A percentile compares a stretch with the other conserved stretches of the same genome.
phyloP scores from a whole-genome alignment of 1,139 yeast genomes.

The Pichia sp. region DNA sequence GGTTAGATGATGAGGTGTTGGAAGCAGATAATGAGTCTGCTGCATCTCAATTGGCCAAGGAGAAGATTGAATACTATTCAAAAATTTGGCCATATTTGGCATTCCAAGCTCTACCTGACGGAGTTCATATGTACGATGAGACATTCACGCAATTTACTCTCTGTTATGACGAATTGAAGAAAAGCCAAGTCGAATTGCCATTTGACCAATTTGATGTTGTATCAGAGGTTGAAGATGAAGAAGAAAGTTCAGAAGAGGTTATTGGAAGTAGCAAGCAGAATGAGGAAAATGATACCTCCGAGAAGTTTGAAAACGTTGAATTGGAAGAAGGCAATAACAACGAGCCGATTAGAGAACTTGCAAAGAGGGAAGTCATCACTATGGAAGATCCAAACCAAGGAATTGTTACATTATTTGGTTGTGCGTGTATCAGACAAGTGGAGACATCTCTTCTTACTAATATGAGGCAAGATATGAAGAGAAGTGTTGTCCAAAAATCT shows the following conservation, averaged over 20 bases:
- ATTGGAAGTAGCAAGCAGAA: constrained; percentile 2
- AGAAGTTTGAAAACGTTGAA: constrained; percentile 25
- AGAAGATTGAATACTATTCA: constrained; percentile 32
- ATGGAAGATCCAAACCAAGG: constrained; percentile 16
- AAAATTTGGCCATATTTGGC: constrained; percentile 81
- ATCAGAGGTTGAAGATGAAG: constrained; percentile 23
- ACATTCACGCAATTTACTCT: constrained; percentile 88
- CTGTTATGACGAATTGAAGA: constrained; percentile 56
- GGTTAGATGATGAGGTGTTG: constrained; percentile 61
- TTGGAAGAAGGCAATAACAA: not conserved
- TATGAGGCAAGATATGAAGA: constrained; percentile 51
- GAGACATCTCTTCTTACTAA: constrained; percentile 47
- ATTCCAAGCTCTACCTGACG: constrained; percentile 94
- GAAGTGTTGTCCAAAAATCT: constrained; percentile 89
- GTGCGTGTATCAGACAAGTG: constrained; percentile 87
- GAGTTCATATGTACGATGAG: constrained; percentile 86
- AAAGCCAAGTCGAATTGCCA: constrained; percentile 35
- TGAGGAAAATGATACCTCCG: constrained; percentile 2
- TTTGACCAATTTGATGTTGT: constrained; percentile 10
- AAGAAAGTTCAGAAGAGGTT: constrained; percentile 1
- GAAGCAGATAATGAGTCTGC: constrained; percentile 13
- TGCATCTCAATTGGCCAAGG: constrained; percentile 10
- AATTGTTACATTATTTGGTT: constrained; percentile 77
- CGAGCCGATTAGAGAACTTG: no score
- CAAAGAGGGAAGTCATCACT: constrained; percentile 2